Percentiles rank a stretch among this genome's conserved stretches.
These are phyloP conservation scores for Leptographium galeiforme DNA, from an alignment of 2,329 filamentous ascomycete genomes.

Conservation along the genomic window DNA sequence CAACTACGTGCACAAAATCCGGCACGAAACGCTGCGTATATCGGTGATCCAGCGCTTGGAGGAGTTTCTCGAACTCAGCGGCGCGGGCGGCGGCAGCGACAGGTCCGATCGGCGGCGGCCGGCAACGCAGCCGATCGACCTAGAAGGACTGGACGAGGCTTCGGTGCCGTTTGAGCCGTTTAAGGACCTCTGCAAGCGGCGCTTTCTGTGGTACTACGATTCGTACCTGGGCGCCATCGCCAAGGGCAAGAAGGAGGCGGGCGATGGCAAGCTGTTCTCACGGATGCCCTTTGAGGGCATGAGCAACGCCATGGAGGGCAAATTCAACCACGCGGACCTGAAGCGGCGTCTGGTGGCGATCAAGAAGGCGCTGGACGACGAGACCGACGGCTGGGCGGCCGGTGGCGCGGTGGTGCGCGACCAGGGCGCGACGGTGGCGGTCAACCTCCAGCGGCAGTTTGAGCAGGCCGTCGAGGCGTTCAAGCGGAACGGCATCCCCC, in stretches of 20 bases:
- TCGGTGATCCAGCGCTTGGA: constrained; percentile 79
- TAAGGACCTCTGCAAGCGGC: constrained; percentile 75
- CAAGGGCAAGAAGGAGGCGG: constrained; percentile 48
- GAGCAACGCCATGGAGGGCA: constrained; percentile 73
- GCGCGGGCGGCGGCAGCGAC: constrained; percentile 8
- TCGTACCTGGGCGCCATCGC: constrained; percentile 64
- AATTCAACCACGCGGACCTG: constrained; percentile 68
- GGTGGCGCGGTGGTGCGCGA: constrained; percentile 51
- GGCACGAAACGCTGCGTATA: constrained; percentile 78
- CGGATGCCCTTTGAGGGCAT: constrained; percentile 75
- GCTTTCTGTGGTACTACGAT: constrained; percentile 93
- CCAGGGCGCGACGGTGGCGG: constrained; percentile 62
- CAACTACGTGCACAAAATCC: constrained; percentile 76
- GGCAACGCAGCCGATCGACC: constrained; percentile 29
- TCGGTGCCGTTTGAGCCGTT: constrained; percentile 66
- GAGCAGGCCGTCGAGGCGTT: constrained; percentile 68
- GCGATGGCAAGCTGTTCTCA: constrained; percentile 51
- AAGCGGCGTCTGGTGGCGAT: constrained; percentile 55
- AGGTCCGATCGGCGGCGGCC: background rate
- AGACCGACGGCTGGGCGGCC: constrained; percentile 56
- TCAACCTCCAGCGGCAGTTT: constrained; percentile 71
- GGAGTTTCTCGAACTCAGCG: constrained; percentile 54
- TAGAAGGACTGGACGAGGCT: constrained; percentile 35
- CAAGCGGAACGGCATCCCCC: constrained; percentile 54
- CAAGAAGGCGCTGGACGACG: constrained; percentile 55